Evolutionary conservation across 208 protist species (phyloP).

Genomic region (Balamuthia mandrillaris): DNA sequence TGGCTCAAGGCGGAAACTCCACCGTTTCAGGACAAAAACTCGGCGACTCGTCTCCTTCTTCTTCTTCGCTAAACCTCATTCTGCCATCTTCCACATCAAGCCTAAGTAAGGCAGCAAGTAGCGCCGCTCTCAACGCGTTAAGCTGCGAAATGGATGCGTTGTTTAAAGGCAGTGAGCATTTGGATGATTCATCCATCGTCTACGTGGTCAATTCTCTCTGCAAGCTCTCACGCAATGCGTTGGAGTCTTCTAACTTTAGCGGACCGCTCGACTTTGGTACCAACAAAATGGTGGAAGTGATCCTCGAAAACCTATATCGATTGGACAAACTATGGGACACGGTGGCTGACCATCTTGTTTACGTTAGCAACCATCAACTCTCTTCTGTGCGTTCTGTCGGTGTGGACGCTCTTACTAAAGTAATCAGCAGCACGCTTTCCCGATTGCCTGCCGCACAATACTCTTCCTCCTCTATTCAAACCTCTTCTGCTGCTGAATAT

Average conservation of each 20-base stretch:
- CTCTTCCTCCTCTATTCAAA: constrained; percentile 4
- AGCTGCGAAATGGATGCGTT: constrained; percentile 17
- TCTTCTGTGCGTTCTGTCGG: constrained; percentile 1
- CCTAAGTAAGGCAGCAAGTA: no score
- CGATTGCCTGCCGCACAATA: not conserved
- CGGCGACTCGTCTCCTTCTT: no score
- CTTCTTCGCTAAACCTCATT: no score
- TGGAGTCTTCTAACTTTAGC: not conserved
- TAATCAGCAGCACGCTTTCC: constrained; percentile 12
- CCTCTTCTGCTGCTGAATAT: constrained; percentile 4
- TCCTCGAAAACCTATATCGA: constrained; percentile 39
- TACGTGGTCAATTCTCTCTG: not conserved
- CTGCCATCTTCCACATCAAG: no score
- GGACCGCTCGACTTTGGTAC: constrained; percentile 35
- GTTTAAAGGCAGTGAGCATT: constrained; percentile 7
- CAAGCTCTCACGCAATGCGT: not conserved
- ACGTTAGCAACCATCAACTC: constrained; percentile 32
- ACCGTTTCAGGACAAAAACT: no score
- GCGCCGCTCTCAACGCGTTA: no score
- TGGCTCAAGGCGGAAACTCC: no score
- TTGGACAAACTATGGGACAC: constrained; percentile 53
- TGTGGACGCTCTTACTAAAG: constrained; percentile 23
- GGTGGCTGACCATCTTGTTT: constrained; percentile 32
- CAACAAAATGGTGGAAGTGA: constrained; percentile 43
- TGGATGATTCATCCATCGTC: constrained; percentile 4